Conservation (phyloP, 192 early-diverging fungal species). For the Coemansia sp. region DNA sequence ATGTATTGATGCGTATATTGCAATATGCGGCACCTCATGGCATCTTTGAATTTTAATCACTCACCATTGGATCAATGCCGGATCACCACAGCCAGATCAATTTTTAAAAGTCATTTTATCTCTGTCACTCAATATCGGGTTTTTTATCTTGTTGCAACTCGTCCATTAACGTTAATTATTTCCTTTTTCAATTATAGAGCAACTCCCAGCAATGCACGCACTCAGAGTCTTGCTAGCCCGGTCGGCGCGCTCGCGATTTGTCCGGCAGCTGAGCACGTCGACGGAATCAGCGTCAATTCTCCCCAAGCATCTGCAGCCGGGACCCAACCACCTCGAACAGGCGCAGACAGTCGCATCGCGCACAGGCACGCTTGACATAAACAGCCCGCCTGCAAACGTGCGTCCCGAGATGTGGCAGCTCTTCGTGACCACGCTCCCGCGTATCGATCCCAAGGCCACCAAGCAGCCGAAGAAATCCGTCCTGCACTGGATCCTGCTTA, state of each 20-base stretch:
- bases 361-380: conserved; percentile 9
- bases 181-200: not conserved
- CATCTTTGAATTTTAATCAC: too few species aligned
- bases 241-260: not conserved
- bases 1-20: too few species aligned
- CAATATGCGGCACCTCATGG: too few species aligned
- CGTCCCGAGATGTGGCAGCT: conserved; percentile 29
- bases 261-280: not conserved
- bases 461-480: conserved; percentile 23
- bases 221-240: not conserved
- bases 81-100: too few species aligned
- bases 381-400: conserved; percentile 13
- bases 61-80: too few species aligned
- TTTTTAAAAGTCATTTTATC: too few species aligned
- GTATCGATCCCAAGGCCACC: conserved; percentile 10
- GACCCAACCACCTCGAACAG: conserved; percentile 1
- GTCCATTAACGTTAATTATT: too few species aligned
- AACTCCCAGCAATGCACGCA: not conserved
- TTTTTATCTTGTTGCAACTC: too few species aligned
- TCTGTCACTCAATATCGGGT: too few species aligned
- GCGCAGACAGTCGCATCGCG: not conserved
- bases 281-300: not conserved
- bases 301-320: conserved; percentile 27
- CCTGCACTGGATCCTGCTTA: conserved; percentile 33
- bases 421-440: conserved; percentile 20